A percentile compares a stretch with the other conserved stretches of the same genome.
Evolutionary conservation across 1,284 basidiomycete species (phyloP).

Genomic region (Ganoderma sinense): DNA sequence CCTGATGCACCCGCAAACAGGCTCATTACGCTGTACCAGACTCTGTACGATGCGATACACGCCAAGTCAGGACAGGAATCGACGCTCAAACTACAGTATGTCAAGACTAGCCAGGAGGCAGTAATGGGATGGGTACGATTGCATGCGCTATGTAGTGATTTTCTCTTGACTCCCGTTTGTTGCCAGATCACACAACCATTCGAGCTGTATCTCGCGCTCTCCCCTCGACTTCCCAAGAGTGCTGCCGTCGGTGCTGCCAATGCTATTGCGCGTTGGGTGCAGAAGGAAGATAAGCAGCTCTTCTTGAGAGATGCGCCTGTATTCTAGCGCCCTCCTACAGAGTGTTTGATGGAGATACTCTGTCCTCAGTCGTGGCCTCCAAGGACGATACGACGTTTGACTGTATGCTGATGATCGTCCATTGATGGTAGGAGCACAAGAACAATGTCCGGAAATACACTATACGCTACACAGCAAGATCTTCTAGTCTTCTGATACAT

Average conservation of each 20-base stretch:
- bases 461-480: slow-evolving; percentile 30
- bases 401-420: background rate
- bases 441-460: slow-evolving; percentile 20
- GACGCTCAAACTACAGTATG: slow-evolving; percentile 83
- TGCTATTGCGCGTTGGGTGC: slow-evolving; percentile 89
- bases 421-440: slow-evolving; percentile 4
- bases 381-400: background rate
- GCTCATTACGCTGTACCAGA: slow-evolving; percentile 86
- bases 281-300: slow-evolving; percentile 82
- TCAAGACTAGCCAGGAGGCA: slow-evolving; percentile 85
- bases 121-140: slow-evolving; percentile 87
- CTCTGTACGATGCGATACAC: slow-evolving; percentile 84
- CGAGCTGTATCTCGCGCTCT: slow-evolving; percentile 88
- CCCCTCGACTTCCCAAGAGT: slow-evolving; percentile 85
- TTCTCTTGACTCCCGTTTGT: slow-evolving; percentile 2
- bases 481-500: slow-evolving; percentile 36
- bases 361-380: background rate
- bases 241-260: slow-evolving; percentile 90
- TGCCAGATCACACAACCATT: slow-evolving; percentile 89
- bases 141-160: background rate
- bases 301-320: slow-evolving; percentile 91
- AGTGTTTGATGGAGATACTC: background rate
- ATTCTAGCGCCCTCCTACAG: slow-evolving; percentile 56
- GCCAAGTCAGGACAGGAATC: slow-evolving; percentile 83
- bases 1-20: slow-evolving; percentile 45